These are phyloP conservation scores for Pulicaria dysenterica DNA, from an alignment of 129 eudicot species.

Conservation along the genomic window DNA sequence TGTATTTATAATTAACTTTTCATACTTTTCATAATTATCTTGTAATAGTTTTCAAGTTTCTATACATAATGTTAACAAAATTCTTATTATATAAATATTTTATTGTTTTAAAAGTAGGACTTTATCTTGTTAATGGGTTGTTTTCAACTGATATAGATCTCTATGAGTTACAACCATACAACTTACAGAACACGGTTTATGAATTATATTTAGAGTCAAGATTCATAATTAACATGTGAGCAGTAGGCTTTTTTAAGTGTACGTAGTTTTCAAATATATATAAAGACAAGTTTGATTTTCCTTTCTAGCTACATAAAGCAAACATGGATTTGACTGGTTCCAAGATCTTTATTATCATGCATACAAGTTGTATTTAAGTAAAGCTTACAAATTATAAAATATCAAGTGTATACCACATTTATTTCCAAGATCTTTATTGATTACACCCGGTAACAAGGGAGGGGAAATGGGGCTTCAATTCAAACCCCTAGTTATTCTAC, in stretches of 20 bases:
- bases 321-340: slow-evolving; percentile 26
- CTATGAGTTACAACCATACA: no score
- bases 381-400: neutral
- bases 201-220: slow-evolving; percentile 4
- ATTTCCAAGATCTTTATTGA: neutral
- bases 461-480: neutral
- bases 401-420: neutral
- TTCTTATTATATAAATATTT: no score
- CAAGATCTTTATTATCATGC: neutral
- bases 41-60: no score
- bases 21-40: no score
- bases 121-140: no score
- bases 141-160: no score
- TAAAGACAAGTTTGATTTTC: slow-evolving; percentile 12
- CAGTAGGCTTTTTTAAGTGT: neutral
- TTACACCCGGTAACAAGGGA: neutral
- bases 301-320: slow-evolving; percentile 13
- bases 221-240: slow-evolving; percentile 18
- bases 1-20: no score
- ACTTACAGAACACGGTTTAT: neutral
- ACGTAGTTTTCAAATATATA: neutral
- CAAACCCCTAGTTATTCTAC: neutral
- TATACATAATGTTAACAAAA: no score
- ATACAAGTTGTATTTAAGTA: neutral
- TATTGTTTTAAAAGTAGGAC: no score